A percentile compares a stretch with the other conserved stretches of the same genome.
These are phyloP conservation scores for Clavispora carvajalis DNA, from an alignment of 805 yeast species.

Conservation along the genomic window DNA sequence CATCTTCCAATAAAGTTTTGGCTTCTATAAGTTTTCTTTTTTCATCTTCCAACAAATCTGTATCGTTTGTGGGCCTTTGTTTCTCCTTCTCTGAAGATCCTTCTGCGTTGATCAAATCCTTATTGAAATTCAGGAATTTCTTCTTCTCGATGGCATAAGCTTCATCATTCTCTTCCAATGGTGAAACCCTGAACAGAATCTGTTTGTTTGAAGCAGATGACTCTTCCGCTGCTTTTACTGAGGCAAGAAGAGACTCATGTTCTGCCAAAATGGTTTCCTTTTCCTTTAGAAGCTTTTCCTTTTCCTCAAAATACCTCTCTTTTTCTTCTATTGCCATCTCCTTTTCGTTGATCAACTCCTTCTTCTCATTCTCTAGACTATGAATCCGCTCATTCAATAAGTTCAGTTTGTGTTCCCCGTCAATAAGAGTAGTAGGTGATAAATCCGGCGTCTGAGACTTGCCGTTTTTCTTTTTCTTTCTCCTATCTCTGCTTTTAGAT, in stretches of 20 bases:
- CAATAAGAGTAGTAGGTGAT: background rate
- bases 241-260: background rate
- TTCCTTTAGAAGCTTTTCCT: conserved; percentile 2
- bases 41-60: background rate
- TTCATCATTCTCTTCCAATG: background rate
- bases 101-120: background rate
- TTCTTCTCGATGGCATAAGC: too few species aligned
- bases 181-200: background rate
- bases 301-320: background rate
- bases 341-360: background rate
- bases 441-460: background rate
- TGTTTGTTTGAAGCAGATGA: background rate
- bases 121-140: background rate
- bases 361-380: background rate
- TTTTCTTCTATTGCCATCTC: conserved; percentile 3
- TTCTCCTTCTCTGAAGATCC: background rate
- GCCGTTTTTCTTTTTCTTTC: background rate
- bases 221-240: background rate
- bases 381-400: background rate
- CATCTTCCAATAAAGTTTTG: background rate
- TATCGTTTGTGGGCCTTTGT: background rate
- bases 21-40: background rate
- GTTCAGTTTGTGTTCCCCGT: background rate
- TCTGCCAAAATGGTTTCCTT: conserved; percentile 9
- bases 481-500: background rate